phyloP scores from a whole-genome alignment of 306 rosid species.

The Sicyos baderoa region DNA sequence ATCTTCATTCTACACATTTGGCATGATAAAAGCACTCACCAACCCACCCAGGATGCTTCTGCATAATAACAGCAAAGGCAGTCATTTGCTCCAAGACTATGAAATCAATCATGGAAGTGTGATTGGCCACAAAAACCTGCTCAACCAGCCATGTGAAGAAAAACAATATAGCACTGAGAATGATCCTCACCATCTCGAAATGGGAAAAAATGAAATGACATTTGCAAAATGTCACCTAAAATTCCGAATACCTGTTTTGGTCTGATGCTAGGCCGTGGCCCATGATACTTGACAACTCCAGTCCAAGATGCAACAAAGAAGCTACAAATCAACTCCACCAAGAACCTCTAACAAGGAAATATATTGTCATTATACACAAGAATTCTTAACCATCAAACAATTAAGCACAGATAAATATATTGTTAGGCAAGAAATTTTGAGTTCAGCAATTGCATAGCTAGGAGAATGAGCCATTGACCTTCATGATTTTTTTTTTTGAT shows the following conservation, averaged over 20 bases:
- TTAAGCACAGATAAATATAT: neutral
- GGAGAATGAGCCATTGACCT: neutral
- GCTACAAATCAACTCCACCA: slow-evolving; percentile 93
- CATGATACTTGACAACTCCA: slow-evolving; percentile 95
- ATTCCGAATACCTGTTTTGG: slow-evolving; percentile 70
- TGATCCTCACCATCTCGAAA: too few species aligned
- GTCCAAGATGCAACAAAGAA: slow-evolving; percentile 99
- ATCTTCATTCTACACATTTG: neutral
- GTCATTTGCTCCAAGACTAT: slow-evolving; percentile 95
- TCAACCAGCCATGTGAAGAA: slow-evolving; percentile 19
- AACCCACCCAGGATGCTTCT: slow-evolving; percentile 99
- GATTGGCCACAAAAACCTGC: slow-evolving; percentile 96
- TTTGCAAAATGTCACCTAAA: too few species aligned
- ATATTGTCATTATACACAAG: neutral
- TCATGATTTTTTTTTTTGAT: neutral
- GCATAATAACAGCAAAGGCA: slow-evolving; percentile 97
- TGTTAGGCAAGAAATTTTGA: neutral
- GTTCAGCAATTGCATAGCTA: neutral
- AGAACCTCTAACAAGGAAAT: slow-evolving; percentile 46
- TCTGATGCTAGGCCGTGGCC: slow-evolving; percentile 87
- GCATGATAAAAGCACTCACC: slow-evolving; percentile 43
- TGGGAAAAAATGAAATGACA: too few species aligned
- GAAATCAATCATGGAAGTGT: slow-evolving; percentile 97
- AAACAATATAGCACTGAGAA: slow-evolving; percentile 20
- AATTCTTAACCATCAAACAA: neutral